Evolutionary conservation across 805 yeast species (phyloP), one percentile per base, ranked within the genome.

Genomic region (Kregervanrija fluxuum): DNA sequence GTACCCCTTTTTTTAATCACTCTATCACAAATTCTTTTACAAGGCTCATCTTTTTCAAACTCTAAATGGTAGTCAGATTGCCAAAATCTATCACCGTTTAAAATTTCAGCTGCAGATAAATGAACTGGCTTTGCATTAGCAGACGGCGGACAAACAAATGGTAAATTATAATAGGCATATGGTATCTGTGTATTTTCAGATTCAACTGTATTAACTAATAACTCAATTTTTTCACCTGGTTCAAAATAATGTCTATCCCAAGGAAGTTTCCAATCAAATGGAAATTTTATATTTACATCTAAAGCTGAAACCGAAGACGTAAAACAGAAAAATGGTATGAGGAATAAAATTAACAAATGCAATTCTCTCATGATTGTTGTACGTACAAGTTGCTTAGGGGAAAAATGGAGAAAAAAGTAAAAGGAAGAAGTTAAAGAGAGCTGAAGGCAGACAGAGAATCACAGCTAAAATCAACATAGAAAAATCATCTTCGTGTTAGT

Each of bases 11-110:
- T 73, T n/a, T 59, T 63, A 11, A 83, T 75, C n/a, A 67, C 66
- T 52, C 84, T 70, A 40, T 80, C 84, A 66, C 96, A 88, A 13
- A 87, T 61, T 36, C 80, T 65, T 40, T 67, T 69, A 62, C 96
- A 88, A 0, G 77, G 71, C 37, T 71, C 68, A 55, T 85, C 95
- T n/a, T 71, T 60, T 11, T 79, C 82, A 58, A 86, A 84, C 2
- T 53, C 48, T 37, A 88, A 65, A n/a, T 71, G 66, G 54, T 85
- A 85, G 49, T 81, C 86, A 34, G 90, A 79, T 49, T 76, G 79
- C 82, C 85, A 80, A 41, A 83, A 75, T 43, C 95, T 67, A 56
- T 88, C 95, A 11, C 96, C 96, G 43, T 82, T 71, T 44, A 88
- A 68, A 14, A 89, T 80, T 54, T 85, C 91, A 12, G 89, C 86